Evolutionary conservation across 169 alveolate species (phyloP), one percentile per base, ranked within the genome.

Genomic region (Plasmodium inui): DNA sequence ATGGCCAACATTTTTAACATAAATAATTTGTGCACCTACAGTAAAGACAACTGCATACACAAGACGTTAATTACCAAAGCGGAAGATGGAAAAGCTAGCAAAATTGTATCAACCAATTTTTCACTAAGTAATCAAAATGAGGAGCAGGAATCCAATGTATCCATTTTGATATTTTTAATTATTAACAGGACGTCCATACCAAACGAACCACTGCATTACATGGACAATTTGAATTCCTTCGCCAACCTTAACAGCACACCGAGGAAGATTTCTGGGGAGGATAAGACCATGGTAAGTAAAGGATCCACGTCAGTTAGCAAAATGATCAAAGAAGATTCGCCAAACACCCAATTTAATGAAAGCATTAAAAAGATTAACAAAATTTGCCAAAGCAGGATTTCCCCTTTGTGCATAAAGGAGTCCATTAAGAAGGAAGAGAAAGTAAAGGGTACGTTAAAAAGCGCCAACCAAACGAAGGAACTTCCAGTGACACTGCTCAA

Each of bases 261-360:
- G 26, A 86, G 67, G 80, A 86, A 86, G 32, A 30, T 26, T 22
- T 0, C 8, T 53, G 37, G 37, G 46, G 93, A 86, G 9, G 81
- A 86, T 50, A 50, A 50, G 44, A 19, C 34, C 61, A 53, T 76
- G 30, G 9, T 8, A 8, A 14, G 67, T 9, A 86, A 86, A 39
- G 57, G 9, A 19, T 26, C 85, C 41, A 30, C 93, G 30, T 86
- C 93, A 19, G 50, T 86, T 86, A 86, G 53, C 44, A 86, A 86
- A 86, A 86, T 78, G 74, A 74, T 86, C 26, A 78, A 86, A 26
- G 93, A 86, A 28, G 93, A 86, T 76, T 86, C 93, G 2, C 93
- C 93, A 34, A 86, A 86, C 34, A 86, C 93, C 4, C 82, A 78
- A 86, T 86, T 86, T 86, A 86, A 86, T 76, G 93, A 86, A 86